These are phyloP conservation scores for Dryas drummondii DNA, from an alignment of 306 rosid species.

Conservation along the genomic window DNA sequence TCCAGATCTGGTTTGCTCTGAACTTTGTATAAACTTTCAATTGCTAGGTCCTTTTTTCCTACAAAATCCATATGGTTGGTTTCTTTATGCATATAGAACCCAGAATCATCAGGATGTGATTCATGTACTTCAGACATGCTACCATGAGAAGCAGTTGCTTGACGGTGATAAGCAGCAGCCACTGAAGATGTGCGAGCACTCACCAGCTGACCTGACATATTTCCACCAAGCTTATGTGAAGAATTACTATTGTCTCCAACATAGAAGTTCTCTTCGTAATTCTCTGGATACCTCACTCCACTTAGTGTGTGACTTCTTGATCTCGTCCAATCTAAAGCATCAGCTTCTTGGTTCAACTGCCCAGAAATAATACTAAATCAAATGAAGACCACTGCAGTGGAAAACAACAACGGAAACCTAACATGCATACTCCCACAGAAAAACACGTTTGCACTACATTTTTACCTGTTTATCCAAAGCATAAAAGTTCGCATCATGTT, in stretches of 20 bases:
- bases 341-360: constrained; percentile 87
- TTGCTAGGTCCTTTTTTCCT: constrained; percentile 29
- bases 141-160: constrained; percentile 38
- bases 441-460: not conserved
- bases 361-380: constrained; percentile 33
- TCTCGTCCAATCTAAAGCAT: constrained; percentile 90
- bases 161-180: constrained; percentile 72
- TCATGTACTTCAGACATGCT: constrained; percentile 39
- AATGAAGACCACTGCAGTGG: constrained; percentile 11
- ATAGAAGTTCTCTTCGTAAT: constrained; percentile 44
- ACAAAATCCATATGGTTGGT: constrained; percentile 24
- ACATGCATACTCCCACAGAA: not conserved
- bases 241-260: constrained; percentile 35
- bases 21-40: constrained; percentile 26
- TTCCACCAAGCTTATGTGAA: constrained; percentile 84
- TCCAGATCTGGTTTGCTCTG: constrained; percentile 39
- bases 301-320: constrained; percentile 71
- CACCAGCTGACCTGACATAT: constrained; percentile 39
- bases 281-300: constrained; percentile 47
- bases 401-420: constrained; percentile 13
- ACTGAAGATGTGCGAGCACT: constrained; percentile 74
- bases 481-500: constrained; percentile 83
- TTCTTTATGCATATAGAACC: constrained; percentile 25
- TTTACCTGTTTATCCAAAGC: constrained; percentile 83
- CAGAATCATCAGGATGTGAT: constrained; percentile 47